Percentiles rank a stretch among this genome's conserved stretches.
These are phyloP conservation scores for Gossypium australe DNA, from an alignment of 345 rosid species.

Conservation along the genomic window DNA sequence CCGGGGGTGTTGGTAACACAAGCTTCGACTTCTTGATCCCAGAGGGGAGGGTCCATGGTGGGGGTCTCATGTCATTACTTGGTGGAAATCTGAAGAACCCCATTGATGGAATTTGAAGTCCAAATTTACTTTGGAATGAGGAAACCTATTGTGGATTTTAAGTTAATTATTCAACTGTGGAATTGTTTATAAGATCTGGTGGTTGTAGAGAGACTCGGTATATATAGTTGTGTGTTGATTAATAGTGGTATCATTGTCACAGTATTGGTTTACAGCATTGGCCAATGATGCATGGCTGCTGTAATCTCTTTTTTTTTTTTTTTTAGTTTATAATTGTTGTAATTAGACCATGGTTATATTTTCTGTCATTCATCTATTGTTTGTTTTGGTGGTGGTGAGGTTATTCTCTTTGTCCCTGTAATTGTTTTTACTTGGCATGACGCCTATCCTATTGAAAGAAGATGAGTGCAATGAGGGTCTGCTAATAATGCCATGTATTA, in stretches of 20 bases:
- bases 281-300: neutral
- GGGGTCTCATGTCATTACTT: conserved; percentile 81
- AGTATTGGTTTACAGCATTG: neutral
- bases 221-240: conserved; percentile 7
- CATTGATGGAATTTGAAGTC: conserved; percentile 44
- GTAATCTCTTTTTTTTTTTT: neutral
- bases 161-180: conserved; percentile 1
- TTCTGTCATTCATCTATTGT: neutral
- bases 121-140: neutral
- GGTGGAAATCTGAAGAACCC: conserved; percentile 63
- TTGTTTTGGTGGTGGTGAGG: neutral
- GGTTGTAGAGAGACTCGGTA: neutral
- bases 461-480: no score
- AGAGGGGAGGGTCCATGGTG: conserved; percentile 98
- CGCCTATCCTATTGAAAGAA: no score
- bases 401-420: neutral
- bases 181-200: conserved; percentile 29
- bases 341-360: neutral
- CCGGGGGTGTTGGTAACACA: conserved; percentile 24
- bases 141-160: conserved; percentile 3
- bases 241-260: neutral
- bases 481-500: no score
- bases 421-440: neutral
- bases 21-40: conserved; percentile 57
- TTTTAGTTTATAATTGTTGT: neutral